These are phyloP conservation scores for Phytophthora fragariae DNA, from an alignment of 352 stramenopile species.

Conservation along the genomic window DNA sequence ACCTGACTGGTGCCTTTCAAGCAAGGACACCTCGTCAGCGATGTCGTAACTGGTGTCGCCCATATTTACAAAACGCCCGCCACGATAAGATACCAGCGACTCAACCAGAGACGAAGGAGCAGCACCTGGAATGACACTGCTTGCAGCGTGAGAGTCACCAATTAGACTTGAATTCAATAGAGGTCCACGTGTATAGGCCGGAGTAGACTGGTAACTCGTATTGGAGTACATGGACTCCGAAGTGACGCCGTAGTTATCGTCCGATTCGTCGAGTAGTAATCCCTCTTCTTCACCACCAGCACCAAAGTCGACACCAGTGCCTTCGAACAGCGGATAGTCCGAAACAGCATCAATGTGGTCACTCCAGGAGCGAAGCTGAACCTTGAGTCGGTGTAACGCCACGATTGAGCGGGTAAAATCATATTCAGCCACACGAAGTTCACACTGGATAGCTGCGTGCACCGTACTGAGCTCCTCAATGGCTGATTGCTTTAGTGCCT, in stretches of 20 bases:
- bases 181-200: conserved; percentile 34
- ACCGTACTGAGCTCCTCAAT: conserved; percentile 80
- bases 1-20: conserved; percentile 41
- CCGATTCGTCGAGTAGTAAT: conserved; percentile 48
- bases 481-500: conserved; percentile 71
- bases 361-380: conserved; percentile 69
- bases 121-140: conserved; percentile 7
- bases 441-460: conserved; percentile 69
- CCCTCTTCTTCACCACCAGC: conserved; percentile 44
- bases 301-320: conserved; percentile 49
- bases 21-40: conserved; percentile 33
- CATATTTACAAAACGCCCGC: conserved; percentile 39
- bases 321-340: conserved; percentile 82
- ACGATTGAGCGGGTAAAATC: conserved; percentile 84
- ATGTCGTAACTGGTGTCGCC: conserved; percentile 44
- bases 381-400: conserved; percentile 75
- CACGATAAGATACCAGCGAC: conserved; percentile 34
- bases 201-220: conserved; percentile 50
- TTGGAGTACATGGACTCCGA: conserved; percentile 79
- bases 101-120: conserved; percentile 34
- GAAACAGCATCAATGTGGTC: conserved; percentile 84
- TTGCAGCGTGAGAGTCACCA: conserved; percentile 21
- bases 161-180: conserved; percentile 29
- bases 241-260: conserved; percentile 58
- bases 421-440: conserved; percentile 74